These are phyloP conservation scores for Flammula alnicola DNA, from an alignment of 1,284 basidiomycete species.

Conservation along the genomic window DNA sequence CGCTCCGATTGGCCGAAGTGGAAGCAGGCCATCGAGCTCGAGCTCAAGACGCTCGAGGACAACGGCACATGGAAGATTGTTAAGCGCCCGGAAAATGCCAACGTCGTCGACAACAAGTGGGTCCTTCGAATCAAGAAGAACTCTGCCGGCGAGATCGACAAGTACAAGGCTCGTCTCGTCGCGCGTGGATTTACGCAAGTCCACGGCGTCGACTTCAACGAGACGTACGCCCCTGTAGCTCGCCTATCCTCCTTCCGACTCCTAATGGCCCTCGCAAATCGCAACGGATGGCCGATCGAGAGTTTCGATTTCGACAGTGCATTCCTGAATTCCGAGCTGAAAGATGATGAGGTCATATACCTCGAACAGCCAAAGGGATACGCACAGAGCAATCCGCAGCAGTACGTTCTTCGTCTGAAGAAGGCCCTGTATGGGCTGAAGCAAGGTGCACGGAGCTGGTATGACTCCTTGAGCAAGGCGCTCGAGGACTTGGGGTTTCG, in stretches of 20 bases:
- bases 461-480: slow-evolving; percentile 13
- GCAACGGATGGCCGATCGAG: slow-evolving; percentile 20
- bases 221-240: slow-evolving; percentile 19
- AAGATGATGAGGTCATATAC: slow-evolving; percentile 19
- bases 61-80: slow-evolving; percentile 18
- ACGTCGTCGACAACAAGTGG: slow-evolving; percentile 16
- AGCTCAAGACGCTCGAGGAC: slow-evolving; percentile 8
- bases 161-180: slow-evolving; percentile 23
- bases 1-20: slow-evolving; percentile 21
- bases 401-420: slow-evolving; percentile 7
- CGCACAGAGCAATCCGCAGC: neutral
- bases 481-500: slow-evolving; percentile 16
- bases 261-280: slow-evolving; percentile 19
- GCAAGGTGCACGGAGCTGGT: slow-evolving; percentile 23
- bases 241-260: slow-evolving; percentile 7
- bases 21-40: slow-evolving; percentile 18
- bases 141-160: slow-evolving; percentile 14
- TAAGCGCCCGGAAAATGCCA: slow-evolving; percentile 7
- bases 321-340: slow-evolving; percentile 16
- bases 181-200: slow-evolving; percentile 48
- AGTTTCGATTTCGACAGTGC: slow-evolving; percentile 21
- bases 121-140: slow-evolving; percentile 20
- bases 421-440: slow-evolving; percentile 23
- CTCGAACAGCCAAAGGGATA: slow-evolving; percentile 12
- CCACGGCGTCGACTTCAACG: slow-evolving; percentile 17